A percentile compares a stretch with the other conserved stretches of the same genome.
These are phyloP conservation scores for Podila clonocystis DNA, from an alignment of 192 early-diverging fungal genomes.

Conservation along the genomic window DNA sequence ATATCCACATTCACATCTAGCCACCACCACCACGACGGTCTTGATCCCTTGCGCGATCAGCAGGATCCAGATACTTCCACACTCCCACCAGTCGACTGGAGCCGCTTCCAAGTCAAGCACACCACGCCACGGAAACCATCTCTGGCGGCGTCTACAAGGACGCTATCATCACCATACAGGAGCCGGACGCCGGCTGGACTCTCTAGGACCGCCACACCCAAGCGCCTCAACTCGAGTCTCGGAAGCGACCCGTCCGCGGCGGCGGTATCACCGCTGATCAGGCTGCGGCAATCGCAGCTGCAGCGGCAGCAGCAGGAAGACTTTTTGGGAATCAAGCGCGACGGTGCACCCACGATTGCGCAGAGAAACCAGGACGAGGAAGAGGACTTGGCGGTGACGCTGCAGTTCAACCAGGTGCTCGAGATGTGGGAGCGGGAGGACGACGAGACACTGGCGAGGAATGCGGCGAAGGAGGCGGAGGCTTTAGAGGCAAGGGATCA, in stretches of 20 bases:
- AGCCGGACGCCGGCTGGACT: background rate
- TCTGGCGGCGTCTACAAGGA: background rate
- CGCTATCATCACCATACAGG: background rate
- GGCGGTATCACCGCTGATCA: constrained; percentile 22
- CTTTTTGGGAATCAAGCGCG: constrained; percentile 26
- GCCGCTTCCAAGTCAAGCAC: constrained; percentile 16
- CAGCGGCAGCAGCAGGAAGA: constrained; percentile 41
- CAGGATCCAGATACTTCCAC: constrained; percentile 6
- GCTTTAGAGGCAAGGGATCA: constrained; percentile 13
- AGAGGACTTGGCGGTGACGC: background rate
- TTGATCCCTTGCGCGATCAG: constrained; percentile 18
- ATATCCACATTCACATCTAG: background rate
- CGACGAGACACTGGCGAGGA: constrained; percentile 33
- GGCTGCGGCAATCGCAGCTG: constrained; percentile 40
- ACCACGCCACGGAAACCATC: background rate
- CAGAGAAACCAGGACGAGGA: background rate
- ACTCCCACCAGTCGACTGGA: constrained; percentile 23
- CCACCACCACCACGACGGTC: background rate
- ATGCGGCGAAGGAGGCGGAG: constrained; percentile 41
- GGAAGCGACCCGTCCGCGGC: background rate
- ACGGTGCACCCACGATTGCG: background rate
- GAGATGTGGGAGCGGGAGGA: constrained; percentile 39
- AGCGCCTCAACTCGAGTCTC: background rate
- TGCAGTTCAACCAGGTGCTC: constrained; percentile 20
- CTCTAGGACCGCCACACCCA: background rate